A percentile compares a stretch with the other conserved stretches of the same genome.
Conservation (phyloP, 2,329 filamentous ascomycete species). For the Colletotrichum sp. region DNA sequence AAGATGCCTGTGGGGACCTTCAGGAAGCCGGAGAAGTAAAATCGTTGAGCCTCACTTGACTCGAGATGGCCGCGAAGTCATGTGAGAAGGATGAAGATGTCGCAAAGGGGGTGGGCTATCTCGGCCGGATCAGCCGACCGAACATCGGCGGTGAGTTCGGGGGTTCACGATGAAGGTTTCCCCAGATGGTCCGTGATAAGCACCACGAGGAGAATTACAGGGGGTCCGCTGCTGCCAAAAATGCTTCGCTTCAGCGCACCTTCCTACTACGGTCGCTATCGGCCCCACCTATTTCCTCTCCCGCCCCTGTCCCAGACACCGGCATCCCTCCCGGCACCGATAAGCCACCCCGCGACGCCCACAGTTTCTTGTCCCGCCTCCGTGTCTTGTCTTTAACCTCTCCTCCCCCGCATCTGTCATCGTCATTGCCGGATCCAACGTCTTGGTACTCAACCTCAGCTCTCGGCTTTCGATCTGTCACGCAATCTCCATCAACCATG, state of each 20-base stretch:
- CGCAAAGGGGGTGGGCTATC: not conserved
- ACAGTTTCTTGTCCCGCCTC: not conserved
- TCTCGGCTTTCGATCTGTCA: not conserved
- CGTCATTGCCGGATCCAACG: not conserved
- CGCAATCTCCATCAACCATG: not conserved
- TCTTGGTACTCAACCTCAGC: not conserved
- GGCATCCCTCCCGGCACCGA: conserved; percentile 1
- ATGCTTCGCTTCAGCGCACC: not conserved
- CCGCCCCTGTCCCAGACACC: not conserved
- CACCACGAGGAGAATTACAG: not conserved
- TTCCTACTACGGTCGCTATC: not conserved
- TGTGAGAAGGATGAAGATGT: not conserved
- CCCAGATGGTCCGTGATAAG: not conserved
- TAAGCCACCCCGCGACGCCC: conserved; percentile 7
- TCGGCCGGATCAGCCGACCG: conserved; percentile 10
- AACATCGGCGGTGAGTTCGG: not conserved
- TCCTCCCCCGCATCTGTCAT: not conserved
- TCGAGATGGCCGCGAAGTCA: not conserved
- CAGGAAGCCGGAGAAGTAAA: not conserved
- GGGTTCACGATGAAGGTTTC: not conserved
- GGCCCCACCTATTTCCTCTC: not conserved
- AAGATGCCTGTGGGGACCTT: not conserved
- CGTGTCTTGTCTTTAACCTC: conserved; percentile 2
- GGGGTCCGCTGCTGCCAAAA: not conserved
- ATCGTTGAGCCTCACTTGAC: not conserved